These are phyloP conservation scores for Boletus rubescentipes DNA, from an alignment of 768 basidiomycete genomes.

Conservation along the genomic window DNA sequence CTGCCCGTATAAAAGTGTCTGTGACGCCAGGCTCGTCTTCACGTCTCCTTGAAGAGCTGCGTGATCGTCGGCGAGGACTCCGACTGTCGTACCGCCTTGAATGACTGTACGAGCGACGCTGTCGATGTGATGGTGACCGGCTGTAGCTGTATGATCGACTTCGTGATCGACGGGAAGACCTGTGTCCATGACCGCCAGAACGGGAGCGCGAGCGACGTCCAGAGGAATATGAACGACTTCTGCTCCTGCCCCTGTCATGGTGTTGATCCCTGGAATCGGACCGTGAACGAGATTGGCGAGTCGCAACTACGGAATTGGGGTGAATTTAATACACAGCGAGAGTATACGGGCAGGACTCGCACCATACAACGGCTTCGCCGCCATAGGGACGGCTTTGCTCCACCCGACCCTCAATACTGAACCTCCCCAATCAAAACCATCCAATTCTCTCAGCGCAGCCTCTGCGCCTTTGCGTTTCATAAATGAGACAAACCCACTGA, in stretches of 20 bases:
- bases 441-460: slow-evolving; percentile 80
- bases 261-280: slow-evolving; percentile 35
- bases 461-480: slow-evolving; percentile 95
- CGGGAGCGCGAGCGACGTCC: slow-evolving; percentile 31
- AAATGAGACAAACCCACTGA: slow-evolving; percentile 96
- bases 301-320: slow-evolving; percentile 14
- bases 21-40: slow-evolving; percentile 63
- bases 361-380: slow-evolving; percentile 81
- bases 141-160: slow-evolving; percentile 32
- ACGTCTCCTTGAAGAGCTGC: slow-evolving; percentile 29
- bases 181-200: slow-evolving; percentile 31
- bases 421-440: slow-evolving; percentile 95
- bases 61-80: slow-evolving; percentile 48
- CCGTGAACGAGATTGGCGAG: slow-evolving; percentile 33
- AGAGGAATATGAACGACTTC: slow-evolving; percentile 26
- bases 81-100: slow-evolving; percentile 43
- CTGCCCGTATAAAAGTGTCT: slow-evolving; percentile 82
- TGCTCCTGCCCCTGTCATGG: slow-evolving; percentile 24
- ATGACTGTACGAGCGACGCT: slow-evolving; percentile 49
- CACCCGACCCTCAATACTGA: slow-evolving; percentile 86
- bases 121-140: slow-evolving; percentile 38
- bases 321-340: background rate
- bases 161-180: slow-evolving; percentile 21
- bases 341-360: slow-evolving; percentile 14
- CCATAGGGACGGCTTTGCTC: slow-evolving; percentile 95